These are phyloP conservation scores for Geosmithia morbida DNA, from an alignment of 2,329 filamentous ascomycete species.

Conservation along the genomic window DNA sequence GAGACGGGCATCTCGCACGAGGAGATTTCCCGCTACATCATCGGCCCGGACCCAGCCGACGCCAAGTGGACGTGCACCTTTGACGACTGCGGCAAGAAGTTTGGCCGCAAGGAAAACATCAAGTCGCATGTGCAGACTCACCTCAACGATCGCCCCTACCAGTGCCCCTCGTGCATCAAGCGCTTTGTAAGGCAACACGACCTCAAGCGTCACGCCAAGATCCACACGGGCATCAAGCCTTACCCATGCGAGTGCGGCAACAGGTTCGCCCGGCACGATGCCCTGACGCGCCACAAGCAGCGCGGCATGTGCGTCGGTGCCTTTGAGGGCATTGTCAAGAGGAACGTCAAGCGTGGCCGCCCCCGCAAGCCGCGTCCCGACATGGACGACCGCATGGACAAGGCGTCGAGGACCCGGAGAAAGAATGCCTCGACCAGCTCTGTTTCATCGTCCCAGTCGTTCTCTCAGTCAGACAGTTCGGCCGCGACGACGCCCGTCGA, in stretches of 20 bases:
- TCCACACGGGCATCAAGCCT: constrained; percentile 90
- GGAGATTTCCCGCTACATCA: constrained; percentile 65
- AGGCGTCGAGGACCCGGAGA: constrained; percentile 32
- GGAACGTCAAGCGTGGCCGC: constrained; percentile 46
- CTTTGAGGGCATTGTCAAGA: constrained; percentile 61
- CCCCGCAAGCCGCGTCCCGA: constrained; percentile 48
- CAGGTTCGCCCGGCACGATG: constrained; percentile 89
- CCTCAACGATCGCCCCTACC: constrained; percentile 88
- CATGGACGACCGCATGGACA: constrained; percentile 23
- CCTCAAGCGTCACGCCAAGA: constrained; percentile 92
- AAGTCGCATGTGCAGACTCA: constrained; percentile 97
- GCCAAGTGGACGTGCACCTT: constrained; percentile 70
- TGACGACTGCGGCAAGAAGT: constrained; percentile 71
- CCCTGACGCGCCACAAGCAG: constrained; percentile 84
- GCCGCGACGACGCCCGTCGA: constrained; percentile 18
- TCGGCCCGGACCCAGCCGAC: constrained; percentile 55
- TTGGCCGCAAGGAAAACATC: constrained; percentile 97
- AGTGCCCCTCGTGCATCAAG: constrained; percentile 85
- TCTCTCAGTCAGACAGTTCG: constrained; percentile 40
- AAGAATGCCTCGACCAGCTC: constrained; percentile 38
- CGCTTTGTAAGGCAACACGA: constrained; percentile 96
- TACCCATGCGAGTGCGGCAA: constrained; percentile 92
- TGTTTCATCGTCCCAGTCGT: constrained; percentile 38
- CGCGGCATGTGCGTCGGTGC: constrained; percentile 94
- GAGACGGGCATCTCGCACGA: constrained; percentile 80